Percentiles rank a stretch among this genome's conserved stretches.
phyloP scores from a whole-genome alignment of 208 protist species.

The Acanthamoeba lenticulata region DNA sequence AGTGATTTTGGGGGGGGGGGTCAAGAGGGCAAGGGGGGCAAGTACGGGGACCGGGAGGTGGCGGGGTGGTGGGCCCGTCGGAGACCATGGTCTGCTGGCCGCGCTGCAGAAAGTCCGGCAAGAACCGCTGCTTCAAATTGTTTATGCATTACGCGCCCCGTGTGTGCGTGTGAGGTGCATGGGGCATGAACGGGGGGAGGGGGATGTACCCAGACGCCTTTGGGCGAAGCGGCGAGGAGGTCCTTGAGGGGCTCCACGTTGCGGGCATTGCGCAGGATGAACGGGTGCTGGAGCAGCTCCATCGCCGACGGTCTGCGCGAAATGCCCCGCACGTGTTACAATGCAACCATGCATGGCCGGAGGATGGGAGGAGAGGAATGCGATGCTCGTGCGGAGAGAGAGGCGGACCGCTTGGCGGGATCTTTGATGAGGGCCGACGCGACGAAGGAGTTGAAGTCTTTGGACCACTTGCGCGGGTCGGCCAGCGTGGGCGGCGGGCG shows the following conservation, averaged over 20 bases:
- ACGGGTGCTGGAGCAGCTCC: constrained; percentile 29
- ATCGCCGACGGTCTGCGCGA: neutral
- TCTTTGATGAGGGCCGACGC: constrained; percentile 46
- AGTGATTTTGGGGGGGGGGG: neutral
- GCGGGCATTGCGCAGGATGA: neutral
- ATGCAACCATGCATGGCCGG: too few relatives aligned
- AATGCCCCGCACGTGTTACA: neutral
- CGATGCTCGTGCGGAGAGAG: neutral
- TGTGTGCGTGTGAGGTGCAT: neutral
- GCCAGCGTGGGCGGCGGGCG: constrained; percentile 46
- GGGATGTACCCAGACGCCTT: neutral
- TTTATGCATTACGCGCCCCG: neutral
- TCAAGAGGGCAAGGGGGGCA: neutral
- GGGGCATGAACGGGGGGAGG: neutral
- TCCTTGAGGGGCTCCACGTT: constrained; percentile 11
- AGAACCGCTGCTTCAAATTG: neutral
- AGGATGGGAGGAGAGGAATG: neutral
- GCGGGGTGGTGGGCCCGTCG: neutral
- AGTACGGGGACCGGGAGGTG: neutral
- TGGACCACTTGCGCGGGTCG: constrained; percentile 21
- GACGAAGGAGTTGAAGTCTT: constrained; percentile 62
- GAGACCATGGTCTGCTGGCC: neutral
- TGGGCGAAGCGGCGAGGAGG: neutral
- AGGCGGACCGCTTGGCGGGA: neutral
- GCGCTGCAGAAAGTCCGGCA: neutral